phyloP scores from a whole-genome alignment of 805 yeast genomes.

The Zygosaccharomyces bisporus region DNA sequence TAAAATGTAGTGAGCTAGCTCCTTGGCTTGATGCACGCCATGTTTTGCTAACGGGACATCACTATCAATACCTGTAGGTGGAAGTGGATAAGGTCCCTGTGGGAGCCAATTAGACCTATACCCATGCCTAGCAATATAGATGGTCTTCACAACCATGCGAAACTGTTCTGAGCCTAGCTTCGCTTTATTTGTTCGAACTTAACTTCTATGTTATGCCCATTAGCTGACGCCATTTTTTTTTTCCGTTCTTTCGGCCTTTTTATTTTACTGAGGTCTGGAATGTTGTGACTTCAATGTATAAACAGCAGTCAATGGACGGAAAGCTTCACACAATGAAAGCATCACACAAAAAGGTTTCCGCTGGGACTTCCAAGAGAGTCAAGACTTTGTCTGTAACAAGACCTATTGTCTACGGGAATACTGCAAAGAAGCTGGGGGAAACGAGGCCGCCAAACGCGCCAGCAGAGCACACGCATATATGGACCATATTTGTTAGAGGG shows the following conservation, averaged over 20 bases:
- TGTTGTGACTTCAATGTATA: not conserved
- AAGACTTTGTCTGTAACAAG: slow-evolving; percentile 65
- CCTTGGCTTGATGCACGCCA: slow-evolving; percentile 83
- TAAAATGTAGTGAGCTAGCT: slow-evolving; percentile 60
- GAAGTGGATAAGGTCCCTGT: slow-evolving; percentile 64
- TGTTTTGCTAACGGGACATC: slow-evolving; percentile 87
- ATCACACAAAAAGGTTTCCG: slow-evolving; percentile 20
- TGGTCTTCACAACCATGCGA: slow-evolving; percentile 50
- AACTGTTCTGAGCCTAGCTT: not conserved
- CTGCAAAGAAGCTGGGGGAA: slow-evolving; percentile 62
- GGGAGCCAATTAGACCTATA: slow-evolving; percentile 82
- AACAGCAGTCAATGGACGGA: not conserved
- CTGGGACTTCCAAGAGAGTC: slow-evolving; percentile 30
- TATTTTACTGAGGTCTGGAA: not conserved
- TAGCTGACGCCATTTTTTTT: not conserved
- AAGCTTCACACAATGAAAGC: not conserved
- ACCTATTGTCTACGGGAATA: slow-evolving; percentile 79
- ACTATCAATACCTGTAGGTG: slow-evolving; percentile 85
- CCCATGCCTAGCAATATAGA: slow-evolving; percentile 82
- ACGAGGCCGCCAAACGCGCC: slow-evolving; percentile 63
- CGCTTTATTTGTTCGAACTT: not conserved
- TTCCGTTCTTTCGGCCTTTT: not conserved
- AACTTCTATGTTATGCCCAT: not conserved
- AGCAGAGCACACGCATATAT: slow-evolving; percentile 85
- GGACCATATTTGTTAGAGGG: slow-evolving; percentile 89